Conservation (phyloP, 495 filamentous ascomycete species). For the Umbilicaria muhlenbergii region DNA sequence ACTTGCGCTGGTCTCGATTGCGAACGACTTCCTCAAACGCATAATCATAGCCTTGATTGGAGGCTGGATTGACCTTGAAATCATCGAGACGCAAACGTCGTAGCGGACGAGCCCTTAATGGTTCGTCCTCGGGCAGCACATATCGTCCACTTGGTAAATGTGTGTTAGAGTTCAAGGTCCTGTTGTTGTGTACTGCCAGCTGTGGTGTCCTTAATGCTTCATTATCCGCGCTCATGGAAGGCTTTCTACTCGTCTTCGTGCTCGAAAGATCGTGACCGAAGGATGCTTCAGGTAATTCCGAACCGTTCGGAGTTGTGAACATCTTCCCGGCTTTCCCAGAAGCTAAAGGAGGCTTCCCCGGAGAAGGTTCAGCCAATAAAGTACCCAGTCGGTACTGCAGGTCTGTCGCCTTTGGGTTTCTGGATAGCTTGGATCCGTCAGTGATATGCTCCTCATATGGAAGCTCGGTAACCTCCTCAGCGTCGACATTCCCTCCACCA, state of each 20-base stretch:
- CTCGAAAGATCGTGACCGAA: too few relatives aligned
- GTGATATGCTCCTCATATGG: too few relatives aligned
- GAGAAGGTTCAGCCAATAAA: conserved; percentile 23
- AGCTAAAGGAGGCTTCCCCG: conserved; percentile 15
- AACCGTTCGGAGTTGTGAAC: too few relatives aligned
- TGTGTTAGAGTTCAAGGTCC: too few relatives aligned
- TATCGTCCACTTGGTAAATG: neutral
- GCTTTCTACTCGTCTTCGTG: too few relatives aligned
- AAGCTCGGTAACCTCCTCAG: too few relatives aligned
- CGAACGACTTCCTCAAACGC: conserved; percentile 67
- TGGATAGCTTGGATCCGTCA: too few relatives aligned
- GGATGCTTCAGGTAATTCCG: too few relatives aligned
- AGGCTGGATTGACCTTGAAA: conserved; percentile 71
- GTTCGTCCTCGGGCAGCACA: conserved; percentile 19
- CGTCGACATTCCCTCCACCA: conserved; percentile 13
- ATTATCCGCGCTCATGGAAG: too few relatives aligned
- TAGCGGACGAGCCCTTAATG: conserved; percentile 36
- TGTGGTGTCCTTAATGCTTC: too few relatives aligned
- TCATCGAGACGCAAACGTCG: conserved; percentile 39
- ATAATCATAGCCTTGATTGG: conserved; percentile 56
- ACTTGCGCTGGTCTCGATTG: conserved; percentile 53
- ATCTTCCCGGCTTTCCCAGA: neutral
- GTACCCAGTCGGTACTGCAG: conserved; percentile 17
- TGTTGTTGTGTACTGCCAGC: too few relatives aligned
- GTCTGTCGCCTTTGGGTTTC: neutral